Evolutionary conservation across 1,139 yeast genomes (phyloP).

Genomic region (Geotrichum cucujoidarum): DNA sequence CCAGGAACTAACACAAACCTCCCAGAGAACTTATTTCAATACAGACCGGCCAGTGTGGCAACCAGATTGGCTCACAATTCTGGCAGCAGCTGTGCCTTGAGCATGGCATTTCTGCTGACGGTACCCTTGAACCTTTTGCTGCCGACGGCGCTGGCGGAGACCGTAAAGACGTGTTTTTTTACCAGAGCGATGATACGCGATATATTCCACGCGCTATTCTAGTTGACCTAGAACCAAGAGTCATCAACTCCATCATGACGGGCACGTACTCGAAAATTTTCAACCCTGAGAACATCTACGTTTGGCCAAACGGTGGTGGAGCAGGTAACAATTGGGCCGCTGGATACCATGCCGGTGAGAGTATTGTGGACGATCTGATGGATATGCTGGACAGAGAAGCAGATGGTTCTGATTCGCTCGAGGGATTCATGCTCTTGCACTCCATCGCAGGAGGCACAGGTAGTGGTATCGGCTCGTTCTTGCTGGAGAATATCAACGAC

Average conservation of each 20-base stretch:
- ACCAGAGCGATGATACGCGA: conserved; percentile 64
- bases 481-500: conserved; percentile 75
- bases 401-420: conserved; percentile 84
- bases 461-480: conserved; percentile 83
- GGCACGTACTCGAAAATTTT: conserved; percentile 58
- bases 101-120: conserved; percentile 80
- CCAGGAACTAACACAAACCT: not conserved
- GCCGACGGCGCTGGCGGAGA: conserved; percentile 46
- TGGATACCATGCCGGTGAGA: conserved; percentile 75
- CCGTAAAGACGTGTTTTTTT: conserved; percentile 80
- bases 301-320: conserved; percentile 66
- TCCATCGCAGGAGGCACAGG: conserved; percentile 99
- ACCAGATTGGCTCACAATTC: conserved; percentile 88
- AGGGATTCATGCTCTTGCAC: conserved; percentile 85
- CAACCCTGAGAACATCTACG: conserved; percentile 77
- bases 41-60: conserved; percentile 90
- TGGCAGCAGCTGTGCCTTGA: conserved; percentile 89
- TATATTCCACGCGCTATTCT: conserved; percentile 85
- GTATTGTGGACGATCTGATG: conserved; percentile 62
- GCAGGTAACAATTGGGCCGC: conserved; percentile 97
- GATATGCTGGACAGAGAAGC: conserved; percentile 87
- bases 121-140: conserved; percentile 43
- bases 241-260: conserved; percentile 59
- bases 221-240: conserved; percentile 88
- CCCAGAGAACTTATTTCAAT: conserved; percentile 53